Evolutionary conservation across 371 early-diverging fungal genomes (phyloP), one percentile per base, ranked within the genome.

Genomic region (Mucor sp.): DNA sequence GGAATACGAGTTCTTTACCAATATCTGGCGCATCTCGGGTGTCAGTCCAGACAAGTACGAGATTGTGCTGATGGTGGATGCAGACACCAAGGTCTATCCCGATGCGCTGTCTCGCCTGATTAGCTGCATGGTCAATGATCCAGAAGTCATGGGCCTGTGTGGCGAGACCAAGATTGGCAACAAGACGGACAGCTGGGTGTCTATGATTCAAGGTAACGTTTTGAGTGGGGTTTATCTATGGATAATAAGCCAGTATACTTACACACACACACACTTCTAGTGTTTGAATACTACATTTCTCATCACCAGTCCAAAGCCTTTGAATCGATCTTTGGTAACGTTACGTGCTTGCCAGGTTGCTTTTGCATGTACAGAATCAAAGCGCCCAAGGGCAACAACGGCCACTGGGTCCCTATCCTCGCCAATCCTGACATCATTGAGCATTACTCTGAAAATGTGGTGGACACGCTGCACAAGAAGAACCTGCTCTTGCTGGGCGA

Each of bases 331-430:
- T 98, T 98, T 85, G 99, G 99, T 62, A 94, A 93, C 84, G 97
- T 98, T 27, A 98, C 97, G 8, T 98, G 98, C 81, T 84, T 98
- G 50, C 97, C 97, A 8, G 97, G 98, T 57, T 97, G 97, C 72
- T 97, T 97, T 82, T 91, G 96, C 75, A 95, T 94, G 92, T 97
- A 96, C 77, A 89, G 96, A 37, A 90, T 98, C 69, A 94, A 94
- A 73, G 90, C 93, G 56, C 92, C 88, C 60, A 92, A 93, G 78
- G 85, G 89, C 4, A 79, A 78, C 28, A 75, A 79, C 56, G 88
- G 87, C 27, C 75, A 79, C 58, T 88, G 88, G 88, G 86, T 88
- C 4, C 94, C 91, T 68, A 96, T 91, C 62, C 80, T 99, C 64
- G 89, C 88, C 80, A 87, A 94, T 79, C 90, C 97, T 65, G 88